Base-by-base conservation (phyloP, 73 alveolate genomes). In the Tetrahymena malaccensis region DNA sequence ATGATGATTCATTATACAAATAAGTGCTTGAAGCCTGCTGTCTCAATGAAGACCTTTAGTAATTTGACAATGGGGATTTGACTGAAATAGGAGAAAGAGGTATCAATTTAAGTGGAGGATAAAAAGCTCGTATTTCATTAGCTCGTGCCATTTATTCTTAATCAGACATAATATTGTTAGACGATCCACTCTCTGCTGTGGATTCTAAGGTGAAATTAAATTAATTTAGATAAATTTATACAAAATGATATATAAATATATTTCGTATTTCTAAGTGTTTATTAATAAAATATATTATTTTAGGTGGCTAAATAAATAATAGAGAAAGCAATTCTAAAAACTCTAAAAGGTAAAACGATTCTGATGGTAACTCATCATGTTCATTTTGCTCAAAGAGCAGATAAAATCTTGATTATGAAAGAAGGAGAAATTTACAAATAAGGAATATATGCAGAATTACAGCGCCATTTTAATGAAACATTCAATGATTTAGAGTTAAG, bases 1-100 rank as follows among this genome's bases (percentile, higher is more conserved):
- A 56, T 96, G 93, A 97, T 84, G n/a, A n/a, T n/a, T n/a, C n/a
- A n/a, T n/a, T n/a, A n/a, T n/a, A n/a, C n/a, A n/a, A n/a, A n/a
- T n/a, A n/a, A n/a, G n/a, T n/a, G n/a, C n/a, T n/a, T n/a, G n/a
- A n/a, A n/a, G n/a, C n/a, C n/a, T n/a, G n/a, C n/a, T n/a, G n/a
- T n/a, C n/a, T n/a, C n/a, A n/a, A n/a, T n/a, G n/a, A n/a, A n/a
- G n/a, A n/a, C n/a, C n/a, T n/a, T n/a, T n/a, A n/a, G n/a, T n/a
- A n/a, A n/a, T n/a, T n/a, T n/a, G n/a, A n/a, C n/a, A n/a, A 94
- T 35, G 98, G 98, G 1, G 98, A 97, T 95, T 50, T 70, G 34
- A 97, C 98, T 19, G 98, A 97, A 95, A 97, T 97, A 44, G 98
- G 98, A 22, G 97, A 96, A 83, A 97, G 95, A 94, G 98, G 98